phyloP scores from a whole-genome alignment of 768 basidiomycete genomes.

The Butyriboletus loyo region DNA sequence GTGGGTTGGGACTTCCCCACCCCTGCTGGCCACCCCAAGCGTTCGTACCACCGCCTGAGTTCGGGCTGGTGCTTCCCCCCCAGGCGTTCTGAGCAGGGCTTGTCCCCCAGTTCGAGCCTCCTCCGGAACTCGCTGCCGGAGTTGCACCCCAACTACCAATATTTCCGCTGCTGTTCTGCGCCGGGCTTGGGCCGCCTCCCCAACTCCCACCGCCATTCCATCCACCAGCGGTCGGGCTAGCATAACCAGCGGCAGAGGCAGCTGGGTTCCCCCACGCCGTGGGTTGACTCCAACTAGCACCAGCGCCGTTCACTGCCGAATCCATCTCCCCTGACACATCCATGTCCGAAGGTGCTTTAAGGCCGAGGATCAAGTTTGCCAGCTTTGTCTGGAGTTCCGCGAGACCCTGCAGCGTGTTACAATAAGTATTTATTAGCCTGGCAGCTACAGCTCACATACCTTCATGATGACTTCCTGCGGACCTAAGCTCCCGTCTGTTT shows the following conservation, averaged over 20 bases:
- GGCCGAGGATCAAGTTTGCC: conserved; percentile 72
- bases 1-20: conserved; percentile 49
- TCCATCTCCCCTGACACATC: conserved; percentile 46
- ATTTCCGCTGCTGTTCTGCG: conserved; percentile 22
- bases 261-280: conserved; percentile 28
- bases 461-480: conserved; percentile 90
- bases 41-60: conserved; percentile 14
- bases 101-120: conserved; percentile 29
- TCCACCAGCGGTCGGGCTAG: conserved; percentile 30
- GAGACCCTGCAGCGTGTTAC: conserved; percentile 52
- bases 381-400: conserved; percentile 77
- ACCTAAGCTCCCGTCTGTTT: conserved; percentile 86
- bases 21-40: conserved; percentile 38
- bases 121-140: conserved; percentile 25
- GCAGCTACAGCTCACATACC: conserved; percentile 38
- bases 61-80: conserved; percentile 38
- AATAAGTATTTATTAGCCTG: background rate
- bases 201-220: conserved; percentile 28
- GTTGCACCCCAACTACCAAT: conserved; percentile 21
- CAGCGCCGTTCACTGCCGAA: conserved; percentile 22
- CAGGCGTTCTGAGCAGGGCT: conserved; percentile 35
- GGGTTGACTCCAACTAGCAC: conserved; percentile 21
- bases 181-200: conserved; percentile 27
- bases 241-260: conserved; percentile 31
- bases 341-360: conserved; percentile 61